Base-by-base conservation (phyloP, 306 rosid genomes). In the Ziziphus jujuba region DNA sequence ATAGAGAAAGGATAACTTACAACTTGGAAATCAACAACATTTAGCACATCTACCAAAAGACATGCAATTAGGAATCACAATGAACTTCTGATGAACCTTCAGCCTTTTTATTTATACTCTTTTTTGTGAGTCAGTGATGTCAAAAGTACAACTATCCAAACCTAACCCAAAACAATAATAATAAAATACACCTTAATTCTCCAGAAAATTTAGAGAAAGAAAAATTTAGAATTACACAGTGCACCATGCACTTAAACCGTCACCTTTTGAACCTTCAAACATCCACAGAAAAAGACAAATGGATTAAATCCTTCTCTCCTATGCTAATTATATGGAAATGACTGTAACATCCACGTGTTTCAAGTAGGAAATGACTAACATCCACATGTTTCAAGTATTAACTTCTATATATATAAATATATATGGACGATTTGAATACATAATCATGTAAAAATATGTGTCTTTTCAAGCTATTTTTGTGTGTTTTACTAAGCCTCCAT, bases 1-100 rank as follows among this genome's bases (percentile, higher is more conserved):
- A 49, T 35, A 71, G 55, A 28, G 56, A 64, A 47, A 28, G 60
- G 74, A 59, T 63, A 56, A 60, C 40, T 56, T 22, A 52, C 63
- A 34, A 55, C 3, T 23, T 44, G 56, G 65, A 56, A 51, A 3
- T 55, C n/a, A 7, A 59, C 36, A 40, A 40, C 2, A 40, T 40
- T 53, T 4, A 19, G 17, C 17, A 36, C 5, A 59, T 28, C 25
- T 34, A 59, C 23, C 17, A 59, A 59, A 35, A 8, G 13, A 34
- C 35, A 12, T 22, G n/a, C 33, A 61, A 61, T 61, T 61, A 9
- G 22, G 33, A 61, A 43, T 17, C 19, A 61, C 20, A 15, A 38
- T 25, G 16, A 38, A 60, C 38, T 50, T 17, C 9, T 50, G 16
- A 9, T 50, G 55, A 50, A 43, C 10, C 53, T 61, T 61, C 52